Evolutionary conservation across 257 asterid genomes (phyloP).

Genomic region (Asclepias syriaca): DNA sequence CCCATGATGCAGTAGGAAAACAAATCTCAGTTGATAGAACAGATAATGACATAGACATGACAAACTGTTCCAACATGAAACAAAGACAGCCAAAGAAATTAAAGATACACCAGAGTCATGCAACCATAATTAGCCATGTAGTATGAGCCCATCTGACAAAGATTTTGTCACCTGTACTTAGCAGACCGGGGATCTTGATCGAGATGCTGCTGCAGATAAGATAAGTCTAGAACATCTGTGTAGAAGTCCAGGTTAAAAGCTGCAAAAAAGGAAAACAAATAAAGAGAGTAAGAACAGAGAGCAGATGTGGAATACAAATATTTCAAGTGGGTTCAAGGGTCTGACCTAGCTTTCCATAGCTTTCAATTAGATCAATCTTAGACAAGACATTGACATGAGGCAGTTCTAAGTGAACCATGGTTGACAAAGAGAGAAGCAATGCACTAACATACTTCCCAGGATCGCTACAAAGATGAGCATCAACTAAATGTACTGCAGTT

Average conservation of each 20-base stretch:
- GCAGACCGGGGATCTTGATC: constrained; percentile 90
- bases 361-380: constrained; percentile 91
- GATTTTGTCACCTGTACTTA: constrained; percentile 53
- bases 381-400: constrained; percentile 96
- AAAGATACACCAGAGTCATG: background rate
- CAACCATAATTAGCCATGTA: background rate
- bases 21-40: background rate
- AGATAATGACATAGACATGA: background rate
- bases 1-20: background rate
- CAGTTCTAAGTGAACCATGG: constrained; percentile 93
- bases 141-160: background rate
- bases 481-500: constrained; percentile 90
- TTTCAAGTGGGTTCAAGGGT: background rate
- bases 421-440: constrained; percentile 77
- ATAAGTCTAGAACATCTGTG: constrained; percentile 86
- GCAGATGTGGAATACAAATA: constrained; percentile 9
- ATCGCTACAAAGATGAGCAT: constrained; percentile 96
- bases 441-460: constrained; percentile 97
- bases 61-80: background rate
- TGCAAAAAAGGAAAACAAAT: constrained; percentile 34
- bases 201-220: constrained; percentile 76
- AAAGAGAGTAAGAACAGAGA: constrained; percentile 11
- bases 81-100: background rate
- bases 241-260: constrained; percentile 95
- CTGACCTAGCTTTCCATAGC: constrained; percentile 85